phyloP scores from a whole-genome alignment of 1,139 yeast genomes.

The Taiozyma sp. region DNA sequence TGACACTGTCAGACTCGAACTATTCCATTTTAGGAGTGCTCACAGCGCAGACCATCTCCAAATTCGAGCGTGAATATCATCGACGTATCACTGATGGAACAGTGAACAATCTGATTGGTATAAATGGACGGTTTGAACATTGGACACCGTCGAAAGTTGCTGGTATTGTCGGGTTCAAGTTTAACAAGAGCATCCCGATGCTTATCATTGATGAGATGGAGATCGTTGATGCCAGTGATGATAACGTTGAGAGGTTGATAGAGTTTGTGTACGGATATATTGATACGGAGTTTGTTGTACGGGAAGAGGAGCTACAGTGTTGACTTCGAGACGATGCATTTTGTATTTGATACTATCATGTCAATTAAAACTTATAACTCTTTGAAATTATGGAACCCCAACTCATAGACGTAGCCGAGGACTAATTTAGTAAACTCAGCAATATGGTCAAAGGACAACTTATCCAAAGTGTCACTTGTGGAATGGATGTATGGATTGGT shows the following conservation, averaged over 20 bases:
- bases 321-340: neutral
- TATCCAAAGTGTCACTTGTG: constrained; percentile 73
- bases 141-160: neutral
- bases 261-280: neutral
- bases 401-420: constrained; percentile 63
- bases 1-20: neutral
- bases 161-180: neutral
- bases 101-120: neutral
- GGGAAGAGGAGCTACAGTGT: neutral
- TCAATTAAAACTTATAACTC: neutral
- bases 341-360: neutral
- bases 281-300: neutral
- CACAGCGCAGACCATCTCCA: neutral
- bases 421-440: constrained; percentile 73
- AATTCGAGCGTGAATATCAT: neutral
- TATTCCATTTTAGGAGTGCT: neutral
- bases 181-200: neutral
- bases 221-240: neutral
- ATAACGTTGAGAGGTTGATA: neutral
- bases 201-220: neutral
- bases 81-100: neutral
- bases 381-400: constrained; percentile 35
- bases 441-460: constrained; percentile 72
- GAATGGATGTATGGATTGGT: constrained; percentile 72
- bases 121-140: neutral